Base-by-base conservation (phyloP, 1,139 yeast species). In the Williopsis jadinii region DNA sequence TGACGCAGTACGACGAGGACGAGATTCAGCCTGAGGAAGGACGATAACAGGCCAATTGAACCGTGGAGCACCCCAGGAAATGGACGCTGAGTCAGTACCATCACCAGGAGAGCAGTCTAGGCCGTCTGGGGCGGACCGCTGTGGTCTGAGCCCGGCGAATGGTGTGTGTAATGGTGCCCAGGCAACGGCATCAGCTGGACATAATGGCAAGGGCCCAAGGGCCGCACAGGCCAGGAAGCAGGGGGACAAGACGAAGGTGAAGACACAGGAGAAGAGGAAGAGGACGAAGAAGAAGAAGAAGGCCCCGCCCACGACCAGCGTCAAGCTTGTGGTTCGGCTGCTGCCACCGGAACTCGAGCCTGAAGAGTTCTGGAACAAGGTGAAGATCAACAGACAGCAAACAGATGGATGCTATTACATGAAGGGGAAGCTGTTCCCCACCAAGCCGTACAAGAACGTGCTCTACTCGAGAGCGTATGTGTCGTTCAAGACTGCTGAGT, bases 391-490 rank as follows among this genome's bases (percentile, higher is more conserved):
- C 6, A 14, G 38, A 2, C n/a, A 35, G 1, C 37, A 34, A 1
- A 14, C 30, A 2, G 3, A 32, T 4, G 45, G 41, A 2, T 48
- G 43, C 28, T 52, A 54, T 38, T 58, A 48, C 37, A 42, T 51
- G 19, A 42, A 39, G 35, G 62, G 62, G 3, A 44, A 47, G 24
- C 24, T 19, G 4, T 55, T 55, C 28, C 44, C 55, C 1, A 15
- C 41, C 2, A 52, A 50, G 30, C 56, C 58, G 3, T 55, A 51
- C 39, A 58, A 55, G 36, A 34, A 40, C 10, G 61, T 60, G 4
- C 38, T 36, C 2, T 54, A 48, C 35, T 54, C 61, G 3, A 38
- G 59, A 30, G 58, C 58, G 1, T 58, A 58, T 35, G 37, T 57
- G 12, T 11, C 14, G 4, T 57, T 58, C 42, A 50, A 48, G 35